Evolutionary conservation across 2,329 filamentous ascomycete species (phyloP).

Genomic region (Aspergillus novoparasiticus): DNA sequence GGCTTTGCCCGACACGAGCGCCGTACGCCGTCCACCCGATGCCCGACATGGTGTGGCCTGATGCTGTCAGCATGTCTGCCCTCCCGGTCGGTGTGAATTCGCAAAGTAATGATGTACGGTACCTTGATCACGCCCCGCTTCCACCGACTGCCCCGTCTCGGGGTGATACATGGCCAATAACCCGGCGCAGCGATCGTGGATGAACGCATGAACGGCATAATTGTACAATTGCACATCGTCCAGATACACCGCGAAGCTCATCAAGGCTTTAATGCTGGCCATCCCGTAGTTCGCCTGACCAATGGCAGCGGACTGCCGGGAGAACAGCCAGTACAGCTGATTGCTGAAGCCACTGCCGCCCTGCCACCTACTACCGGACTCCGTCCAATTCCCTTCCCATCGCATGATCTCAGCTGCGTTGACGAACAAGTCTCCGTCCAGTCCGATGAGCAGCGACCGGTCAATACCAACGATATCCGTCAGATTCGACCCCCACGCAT

Average conservation of each 20-base stretch:
- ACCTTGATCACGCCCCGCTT: constrained; percentile 43
- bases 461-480: constrained; percentile 21
- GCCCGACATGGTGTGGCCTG: constrained; percentile 31
- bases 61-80: constrained; percentile 9
- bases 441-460: constrained; percentile 40
- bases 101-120: neutral
- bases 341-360: constrained; percentile 43
- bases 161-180: constrained; percentile 30
- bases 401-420: constrained; percentile 51
- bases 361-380: constrained; percentile 36
- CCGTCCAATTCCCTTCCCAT: constrained; percentile 46
- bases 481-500: constrained; percentile 28
- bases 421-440: constrained; percentile 45
- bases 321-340: constrained; percentile 48
- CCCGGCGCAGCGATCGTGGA: constrained; percentile 43
- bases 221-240: constrained; percentile 47
- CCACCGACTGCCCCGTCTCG: constrained; percentile 39
- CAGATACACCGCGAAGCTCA: constrained; percentile 45
- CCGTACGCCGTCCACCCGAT: constrained; percentile 41
- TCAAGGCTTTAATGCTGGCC: constrained; percentile 42
- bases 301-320: constrained; percentile 40
- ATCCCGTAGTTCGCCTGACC: constrained; percentile 50
- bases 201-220: constrained; percentile 42
- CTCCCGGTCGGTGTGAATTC: no score
- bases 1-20: constrained; percentile 36